Base-by-base conservation (phyloP, 192 early-diverging fungal species). In the Geosiphon pyriformis region DNA sequence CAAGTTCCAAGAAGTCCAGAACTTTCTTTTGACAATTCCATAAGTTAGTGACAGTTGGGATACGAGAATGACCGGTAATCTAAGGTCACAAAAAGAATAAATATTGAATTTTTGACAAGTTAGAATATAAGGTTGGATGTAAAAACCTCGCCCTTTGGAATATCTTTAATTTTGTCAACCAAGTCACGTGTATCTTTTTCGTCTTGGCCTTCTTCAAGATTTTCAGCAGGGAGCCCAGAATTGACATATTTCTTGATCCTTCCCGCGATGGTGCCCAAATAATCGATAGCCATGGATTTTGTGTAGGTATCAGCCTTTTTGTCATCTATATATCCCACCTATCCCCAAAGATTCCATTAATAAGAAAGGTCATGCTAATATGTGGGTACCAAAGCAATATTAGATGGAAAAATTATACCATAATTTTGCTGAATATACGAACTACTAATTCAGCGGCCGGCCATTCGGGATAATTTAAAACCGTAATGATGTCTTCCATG, bases 381-480 rank as follows among this genome's bases (percentile, higher is more conserved):
- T 32, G 30, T 25, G 31, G n/a, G 22, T 29, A 4, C 31, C 23
- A 65, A 20, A 32, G 2, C 17, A 34, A n/a, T 30, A 22, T 25
- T 29, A 30, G 11, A 69, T 12, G 30, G 6, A 26, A 42, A 1
- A 59, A 10, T 1, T 70, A 66, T 74, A 90, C 83, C 76, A 94
- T 77, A 6, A 92, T 77, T 34, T 81, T 82, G 35, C 83, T 87
- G 47, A 89, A 87, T 10, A 89, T 69, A 26, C 82, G 71, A 3
- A 91, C 59, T 48, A 88, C 80, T 15, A 91, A 65, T 55, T 93
- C 91, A 0, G 95, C 90, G 4, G 80, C 87, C 0, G 95, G 95
- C 95, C 95, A 97, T 42, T 95, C 92, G 2, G 94, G 93, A 17
- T 88, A 86, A 20, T 86, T 83, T 35, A 94, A 72, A 1, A 93